Evolutionary conservation across 805 yeast genomes (phyloP), one percentile per base, ranked within the genome.

Genomic region (Deakozyma indianensis): DNA sequence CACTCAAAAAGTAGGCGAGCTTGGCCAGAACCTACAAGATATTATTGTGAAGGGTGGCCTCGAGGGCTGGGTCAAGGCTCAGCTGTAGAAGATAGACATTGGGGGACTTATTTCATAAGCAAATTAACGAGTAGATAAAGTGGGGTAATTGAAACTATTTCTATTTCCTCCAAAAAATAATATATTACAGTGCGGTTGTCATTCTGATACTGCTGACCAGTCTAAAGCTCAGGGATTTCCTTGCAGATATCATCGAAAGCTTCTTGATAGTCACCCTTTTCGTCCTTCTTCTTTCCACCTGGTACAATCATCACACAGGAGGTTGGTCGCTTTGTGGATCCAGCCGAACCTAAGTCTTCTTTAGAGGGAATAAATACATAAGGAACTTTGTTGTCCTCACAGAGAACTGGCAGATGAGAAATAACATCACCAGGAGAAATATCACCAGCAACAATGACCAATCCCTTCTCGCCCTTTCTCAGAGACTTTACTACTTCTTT

Each of bases 271-370:
- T 90, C 96, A 51, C 77, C 85, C 62, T 78, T 75, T 48, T 75
- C 72, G 48, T 70, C 74, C 70, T 79, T 82, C 59, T 83, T 75
- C 65, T 78, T 77, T 47, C 95, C 94, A 48, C 95, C 95, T 57
- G 99, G 98, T 46, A 88, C 92, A 56, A 92, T 77, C 86, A 92
- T 85, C 24, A 92, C 95, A 64, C 95, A 88, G 32, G 96, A 86
- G 32, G 99, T 92, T 56, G 98, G 97, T 74, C 99, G 83, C 73
- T 92, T 92, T 47, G 98, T 92, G 50, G 96, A 95, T 61, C 97
- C 97, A 22, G 99, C 98, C 51, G 95, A 83, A 28, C 99, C 99
- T 54, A 92, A 75, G 62, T 92, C 97, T 70, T 92, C 96, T 69
- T 92, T 92, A 43, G 96, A 87, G 58, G 98, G 98, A 51, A 92